phyloP scores from a whole-genome alignment of 2,329 filamentous ascomycete species.

The Pseudogymnoascus sp. region DNA sequence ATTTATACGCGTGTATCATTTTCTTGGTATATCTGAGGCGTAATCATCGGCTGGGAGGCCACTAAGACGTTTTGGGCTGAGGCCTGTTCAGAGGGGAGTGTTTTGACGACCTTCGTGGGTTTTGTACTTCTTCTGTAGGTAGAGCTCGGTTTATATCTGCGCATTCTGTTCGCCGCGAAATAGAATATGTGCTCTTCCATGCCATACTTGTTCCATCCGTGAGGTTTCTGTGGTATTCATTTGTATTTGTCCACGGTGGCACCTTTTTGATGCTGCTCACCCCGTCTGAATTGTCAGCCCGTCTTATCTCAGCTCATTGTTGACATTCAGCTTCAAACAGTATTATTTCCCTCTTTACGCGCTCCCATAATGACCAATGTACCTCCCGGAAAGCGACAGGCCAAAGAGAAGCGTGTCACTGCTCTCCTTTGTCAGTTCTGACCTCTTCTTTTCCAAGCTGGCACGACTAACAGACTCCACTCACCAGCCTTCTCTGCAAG shows the following conservation, averaged over 20 bases:
- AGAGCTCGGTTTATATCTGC: conserved; percentile 14
- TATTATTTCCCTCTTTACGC: not conserved
- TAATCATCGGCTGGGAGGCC: conserved; percentile 14
- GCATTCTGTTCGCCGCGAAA: conserved; percentile 18
- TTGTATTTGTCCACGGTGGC: not conserved
- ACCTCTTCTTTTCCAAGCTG: not conserved
- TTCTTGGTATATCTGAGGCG: conserved; percentile 9
- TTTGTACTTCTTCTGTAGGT: conserved; percentile 14
- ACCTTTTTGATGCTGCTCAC: not conserved
- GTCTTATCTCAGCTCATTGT: not conserved
- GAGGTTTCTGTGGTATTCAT: conserved; percentile 2
- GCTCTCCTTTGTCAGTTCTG: conserved; percentile 26
- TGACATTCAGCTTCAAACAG: not conserved
- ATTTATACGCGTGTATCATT: not conserved
- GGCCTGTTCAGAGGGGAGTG: conserved; percentile 12
- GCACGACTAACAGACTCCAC: conserved; percentile 17
- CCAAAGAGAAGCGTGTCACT: conserved; percentile 28
- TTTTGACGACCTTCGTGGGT: conserved; percentile 11
- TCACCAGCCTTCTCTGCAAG: conserved; percentile 23
- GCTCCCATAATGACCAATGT: not conserved
- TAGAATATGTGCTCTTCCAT: conserved; percentile 11
- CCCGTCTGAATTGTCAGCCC: not conserved
- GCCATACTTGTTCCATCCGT: conserved; percentile 10
- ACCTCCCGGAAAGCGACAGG: conserved; percentile 12
- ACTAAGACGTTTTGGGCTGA: conserved; percentile 15